A percentile compares a stretch with the other conserved stretches of the same genome.
These are phyloP conservation scores for Ogataea haglerorum DNA, from an alignment of 805 yeast genomes.

Conservation along the genomic window DNA sequence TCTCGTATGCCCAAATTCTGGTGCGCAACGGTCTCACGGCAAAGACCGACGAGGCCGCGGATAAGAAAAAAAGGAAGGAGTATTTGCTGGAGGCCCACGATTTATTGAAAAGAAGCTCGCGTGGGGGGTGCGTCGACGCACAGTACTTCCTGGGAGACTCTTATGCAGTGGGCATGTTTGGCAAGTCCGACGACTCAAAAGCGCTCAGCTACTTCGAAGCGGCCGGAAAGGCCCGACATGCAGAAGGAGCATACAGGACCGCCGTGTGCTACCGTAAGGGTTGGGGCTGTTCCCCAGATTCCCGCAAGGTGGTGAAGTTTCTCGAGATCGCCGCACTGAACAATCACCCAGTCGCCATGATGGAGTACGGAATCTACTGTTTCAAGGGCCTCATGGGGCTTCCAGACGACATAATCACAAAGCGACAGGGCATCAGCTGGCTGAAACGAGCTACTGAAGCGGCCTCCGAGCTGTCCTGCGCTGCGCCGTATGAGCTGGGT, in stretches of 20 bases:
- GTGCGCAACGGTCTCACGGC: conserved; percentile 37
- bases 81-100: conserved; percentile 72
- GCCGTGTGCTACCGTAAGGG: conserved; percentile 94
- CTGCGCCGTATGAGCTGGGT: conserved; percentile 94
- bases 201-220: conserved; percentile 75
- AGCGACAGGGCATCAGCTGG: conserved; percentile 91
- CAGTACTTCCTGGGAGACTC: conserved; percentile 93
- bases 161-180: conserved; percentile 77
- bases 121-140: conserved; percentile 82
- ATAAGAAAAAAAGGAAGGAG: conserved; percentile 42
- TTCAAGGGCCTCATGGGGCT: conserved; percentile 85
- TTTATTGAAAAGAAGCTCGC: conserved; percentile 53
- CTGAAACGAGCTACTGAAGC: conserved; percentile 78
- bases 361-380: conserved; percentile 82
- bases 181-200: conserved; percentile 72
- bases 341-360: conserved; percentile 97
- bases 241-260: conserved; percentile 87
- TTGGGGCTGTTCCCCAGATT: conserved; percentile 84
- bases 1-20: conserved; percentile 82
- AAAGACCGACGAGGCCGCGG: conserved; percentile 18
- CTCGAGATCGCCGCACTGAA: conserved; percentile 83
- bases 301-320: conserved; percentile 79
- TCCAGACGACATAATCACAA: conserved; percentile 59
- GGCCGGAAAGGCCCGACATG: conserved; percentile 92
- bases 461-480: conserved; percentile 80